Evolutionary conservation across 2,329 filamentous ascomycete species (phyloP).

Genomic region (Cladophialophora immunda): DNA sequence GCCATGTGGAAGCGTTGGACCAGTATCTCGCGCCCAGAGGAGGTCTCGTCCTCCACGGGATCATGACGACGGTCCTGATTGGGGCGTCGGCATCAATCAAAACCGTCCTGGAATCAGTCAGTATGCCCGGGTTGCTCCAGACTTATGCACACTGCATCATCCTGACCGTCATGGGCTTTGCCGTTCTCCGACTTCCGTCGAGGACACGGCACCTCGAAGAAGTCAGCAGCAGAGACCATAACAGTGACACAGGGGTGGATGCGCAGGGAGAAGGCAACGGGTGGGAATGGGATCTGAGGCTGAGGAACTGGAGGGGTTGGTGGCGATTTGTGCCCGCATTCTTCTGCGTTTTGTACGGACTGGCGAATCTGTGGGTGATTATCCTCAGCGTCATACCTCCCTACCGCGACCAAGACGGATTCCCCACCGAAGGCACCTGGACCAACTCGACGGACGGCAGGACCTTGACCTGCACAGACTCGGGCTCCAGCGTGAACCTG

Average conservation of each 20-base stretch:
- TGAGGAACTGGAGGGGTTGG: conserved; percentile 8
- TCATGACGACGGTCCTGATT: conserved; percentile 9
- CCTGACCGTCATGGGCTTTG: conserved; percentile 11
- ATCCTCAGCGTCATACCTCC: conserved; percentile 11
- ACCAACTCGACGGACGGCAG: conserved; percentile 1
- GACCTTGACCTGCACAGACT: conserved; percentile 7
- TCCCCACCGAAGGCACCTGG: not conserved
- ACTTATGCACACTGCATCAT: conserved; percentile 10
- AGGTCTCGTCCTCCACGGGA: conserved; percentile 1
- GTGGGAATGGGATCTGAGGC: conserved; percentile 14
- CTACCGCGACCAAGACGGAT: conserved; percentile 11
- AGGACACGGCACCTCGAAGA: conserved; percentile 1
- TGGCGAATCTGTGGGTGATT: conserved; percentile 7
- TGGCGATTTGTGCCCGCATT: conserved; percentile 8
- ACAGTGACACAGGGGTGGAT: not conserved
- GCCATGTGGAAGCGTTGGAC: not conserved
- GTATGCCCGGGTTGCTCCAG: conserved; percentile 6
- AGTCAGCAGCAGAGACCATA: not conserved
- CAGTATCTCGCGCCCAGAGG: conserved; percentile 11
- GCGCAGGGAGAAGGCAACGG: not conserved
- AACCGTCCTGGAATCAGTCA: conserved; percentile 9
- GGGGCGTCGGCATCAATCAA: conserved; percentile 5
- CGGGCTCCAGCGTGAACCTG: not conserved
- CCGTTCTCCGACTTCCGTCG: conserved; percentile 7
- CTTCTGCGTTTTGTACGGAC: conserved; percentile 9